A percentile compares a stretch with the other conserved stretches of the same genome.
phyloP scores from a whole-genome alignment of 352 stramenopile genomes.

The Halophytophthora polymorphica region DNA sequence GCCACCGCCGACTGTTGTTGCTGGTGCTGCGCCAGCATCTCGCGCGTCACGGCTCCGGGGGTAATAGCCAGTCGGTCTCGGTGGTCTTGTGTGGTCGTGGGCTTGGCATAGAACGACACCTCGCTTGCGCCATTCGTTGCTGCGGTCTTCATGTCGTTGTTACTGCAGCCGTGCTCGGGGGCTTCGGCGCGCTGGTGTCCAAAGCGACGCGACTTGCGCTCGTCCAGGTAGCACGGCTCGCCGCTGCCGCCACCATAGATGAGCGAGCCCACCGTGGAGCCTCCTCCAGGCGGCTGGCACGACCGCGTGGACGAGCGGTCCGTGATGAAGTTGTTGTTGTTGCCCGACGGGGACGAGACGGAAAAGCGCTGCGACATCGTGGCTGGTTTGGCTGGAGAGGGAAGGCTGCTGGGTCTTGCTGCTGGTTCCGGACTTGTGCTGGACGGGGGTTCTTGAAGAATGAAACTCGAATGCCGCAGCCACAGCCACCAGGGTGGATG shows the following conservation, averaged over 20 bases:
- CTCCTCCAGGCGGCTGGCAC: constrained; percentile 43
- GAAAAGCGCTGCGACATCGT: constrained; percentile 16
- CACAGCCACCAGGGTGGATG: background rate
- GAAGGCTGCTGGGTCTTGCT: background rate
- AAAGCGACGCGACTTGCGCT: constrained; percentile 47
- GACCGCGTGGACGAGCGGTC: constrained; percentile 39
- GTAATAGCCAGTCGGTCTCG: constrained; percentile 38
- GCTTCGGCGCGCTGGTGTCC: constrained; percentile 15
- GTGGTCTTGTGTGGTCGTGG: constrained; percentile 29
- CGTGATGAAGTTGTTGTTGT: constrained; percentile 49
- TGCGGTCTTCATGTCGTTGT: constrained; percentile 10
- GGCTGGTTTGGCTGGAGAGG: background rate
- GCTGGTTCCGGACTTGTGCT: constrained; percentile 4
- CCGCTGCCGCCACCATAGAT: constrained; percentile 37
- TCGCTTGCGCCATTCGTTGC: constrained; percentile 23
- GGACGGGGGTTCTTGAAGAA: constrained; percentile 6
- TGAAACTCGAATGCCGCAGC: constrained; percentile 1
- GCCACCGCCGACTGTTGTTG: constrained; percentile 17
- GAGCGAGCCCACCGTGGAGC: constrained; percentile 45
- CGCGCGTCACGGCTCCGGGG: constrained; percentile 34
- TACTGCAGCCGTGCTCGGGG: constrained; percentile 32
- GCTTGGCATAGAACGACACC: constrained; percentile 41
- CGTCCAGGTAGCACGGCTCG: constrained; percentile 44
- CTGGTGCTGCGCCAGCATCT: constrained; percentile 33
- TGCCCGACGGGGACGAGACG: constrained; percentile 15